These are phyloP conservation scores for Fusarium sterilihyphosum DNA, from an alignment of 2,329 filamentous ascomycete genomes.

Conservation along the genomic window DNA sequence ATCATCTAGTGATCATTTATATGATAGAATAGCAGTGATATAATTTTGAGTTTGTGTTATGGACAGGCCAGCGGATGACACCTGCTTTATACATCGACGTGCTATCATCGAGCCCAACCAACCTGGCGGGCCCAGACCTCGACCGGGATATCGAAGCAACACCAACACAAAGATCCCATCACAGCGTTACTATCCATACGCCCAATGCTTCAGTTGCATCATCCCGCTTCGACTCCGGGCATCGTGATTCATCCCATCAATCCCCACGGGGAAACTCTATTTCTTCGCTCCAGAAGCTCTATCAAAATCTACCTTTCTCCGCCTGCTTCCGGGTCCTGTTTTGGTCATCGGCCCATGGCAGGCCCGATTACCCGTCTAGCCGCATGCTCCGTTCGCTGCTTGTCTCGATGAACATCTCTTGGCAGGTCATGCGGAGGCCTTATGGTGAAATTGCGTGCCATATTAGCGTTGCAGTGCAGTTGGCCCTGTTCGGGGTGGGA, in stretches of 20 bases:
- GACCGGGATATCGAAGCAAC: neutral
- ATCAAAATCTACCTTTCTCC: neutral
- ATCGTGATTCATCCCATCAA: neutral
- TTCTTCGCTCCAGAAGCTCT: neutral
- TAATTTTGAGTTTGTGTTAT: neutral
- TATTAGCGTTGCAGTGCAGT: constrained; percentile 6
- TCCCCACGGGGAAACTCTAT: constrained; percentile 1
- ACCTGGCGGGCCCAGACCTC: neutral
- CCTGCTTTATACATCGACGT: constrained; percentile 12
- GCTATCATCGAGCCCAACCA: neutral
- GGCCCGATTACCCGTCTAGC: neutral
- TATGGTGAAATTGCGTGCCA: neutral
- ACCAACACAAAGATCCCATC: neutral
- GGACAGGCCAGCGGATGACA: neutral
- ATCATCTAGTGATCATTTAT: neutral
- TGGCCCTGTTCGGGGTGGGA: neutral
- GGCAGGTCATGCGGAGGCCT: neutral
- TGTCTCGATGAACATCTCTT: neutral
- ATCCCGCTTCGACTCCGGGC: neutral
- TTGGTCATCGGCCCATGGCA: neutral
- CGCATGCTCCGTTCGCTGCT: neutral
- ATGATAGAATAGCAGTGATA: neutral
- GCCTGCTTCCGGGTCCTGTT: neutral
- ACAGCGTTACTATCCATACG: neutral
- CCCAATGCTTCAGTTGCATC: neutral